A percentile compares a stretch with the other conserved stretches of the same genome.
Conservation (phyloP, 2,329 filamentous ascomycete genomes). For the Alternaria consortialis region DNA sequence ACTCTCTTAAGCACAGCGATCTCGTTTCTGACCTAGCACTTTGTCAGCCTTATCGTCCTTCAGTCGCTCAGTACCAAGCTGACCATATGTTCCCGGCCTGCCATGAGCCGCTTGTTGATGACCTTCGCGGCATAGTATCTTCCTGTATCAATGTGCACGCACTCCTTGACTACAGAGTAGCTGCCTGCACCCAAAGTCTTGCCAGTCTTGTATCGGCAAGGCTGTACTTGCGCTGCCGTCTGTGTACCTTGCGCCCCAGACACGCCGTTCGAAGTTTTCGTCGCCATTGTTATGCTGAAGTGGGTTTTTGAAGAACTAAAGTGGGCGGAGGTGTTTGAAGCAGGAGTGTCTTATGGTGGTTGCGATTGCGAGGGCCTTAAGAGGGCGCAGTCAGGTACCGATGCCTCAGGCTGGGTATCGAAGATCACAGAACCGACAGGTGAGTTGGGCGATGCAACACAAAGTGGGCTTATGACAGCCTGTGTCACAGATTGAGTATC, state of each 20-base stretch:
- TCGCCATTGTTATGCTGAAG: slow-evolving; percentile 1
- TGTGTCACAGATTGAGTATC: background rate
- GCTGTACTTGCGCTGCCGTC: slow-evolving; percentile 73
- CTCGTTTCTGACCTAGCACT: slow-evolving; percentile 86
- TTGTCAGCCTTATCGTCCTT: slow-evolving; percentile 17
- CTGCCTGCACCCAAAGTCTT: slow-evolving; percentile 97
- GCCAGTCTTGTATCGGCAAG: slow-evolving; percentile 97
- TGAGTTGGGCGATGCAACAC: background rate
- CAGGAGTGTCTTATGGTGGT: background rate
- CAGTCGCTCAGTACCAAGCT: slow-evolving; percentile 16
- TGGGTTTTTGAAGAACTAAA: background rate
- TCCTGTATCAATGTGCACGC: slow-evolving; percentile 96
- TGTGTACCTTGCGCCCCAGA: slow-evolving; percentile 45
- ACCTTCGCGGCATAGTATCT: slow-evolving; percentile 99
- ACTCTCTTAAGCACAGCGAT: slow-evolving; percentile 97
- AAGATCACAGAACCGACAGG: background rate
- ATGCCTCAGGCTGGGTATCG: slow-evolving; percentile 19
- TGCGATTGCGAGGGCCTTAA: slow-evolving; percentile 1
- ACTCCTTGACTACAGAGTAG: slow-evolving; percentile 98
- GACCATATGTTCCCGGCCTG: slow-evolving; percentile 97
- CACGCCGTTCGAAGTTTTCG: slow-evolving; percentile 44
- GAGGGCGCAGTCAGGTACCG: slow-evolving; percentile 13
- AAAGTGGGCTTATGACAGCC: background rate
- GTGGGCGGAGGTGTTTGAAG: background rate
- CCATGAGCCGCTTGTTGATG: slow-evolving; percentile 98